Evolutionary conservation across 1,284 basidiomycete genomes (phyloP).

Genomic region (Stereum hirsutum): DNA sequence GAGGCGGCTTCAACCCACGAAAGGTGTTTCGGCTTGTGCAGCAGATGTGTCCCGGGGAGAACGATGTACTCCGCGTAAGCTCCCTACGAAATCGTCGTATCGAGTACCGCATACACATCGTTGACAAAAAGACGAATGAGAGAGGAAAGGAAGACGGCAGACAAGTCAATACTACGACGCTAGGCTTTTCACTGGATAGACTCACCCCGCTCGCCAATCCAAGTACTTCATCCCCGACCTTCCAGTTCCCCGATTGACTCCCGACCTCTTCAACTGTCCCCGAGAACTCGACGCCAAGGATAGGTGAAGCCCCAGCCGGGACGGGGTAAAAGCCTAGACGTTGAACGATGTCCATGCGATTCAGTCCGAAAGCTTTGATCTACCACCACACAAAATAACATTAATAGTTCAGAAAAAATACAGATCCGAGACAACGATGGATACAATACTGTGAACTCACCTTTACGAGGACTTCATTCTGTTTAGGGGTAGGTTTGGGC

Average conservation of each 20-base stretch:
- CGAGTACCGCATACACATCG: not conserved
- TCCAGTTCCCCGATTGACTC: conserved; percentile 45
- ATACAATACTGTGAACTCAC: too few species aligned
- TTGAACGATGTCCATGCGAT: conserved; percentile 83
- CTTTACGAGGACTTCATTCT: conserved; percentile 71
- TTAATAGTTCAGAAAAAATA: too few species aligned
- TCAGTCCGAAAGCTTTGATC: conserved; percentile 79
- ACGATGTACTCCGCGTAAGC: conserved; percentile 89
- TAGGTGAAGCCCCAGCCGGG: conserved; percentile 68
- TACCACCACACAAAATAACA: conserved; percentile 16
- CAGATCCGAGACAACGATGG: too few species aligned
- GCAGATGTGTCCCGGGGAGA: conserved; percentile 57
- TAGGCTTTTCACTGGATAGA: conserved; percentile 2
- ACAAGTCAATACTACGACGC: not conserved
- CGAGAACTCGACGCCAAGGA: conserved; percentile 91
- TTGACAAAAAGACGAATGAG: not conserved
- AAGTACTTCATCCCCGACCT: conserved; percentile 78
- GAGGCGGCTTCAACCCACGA: conserved; percentile 81
- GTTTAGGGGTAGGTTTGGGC: conserved; percentile 45
- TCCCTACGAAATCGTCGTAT: conserved; percentile 51
- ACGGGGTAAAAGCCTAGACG: conserved; percentile 72
- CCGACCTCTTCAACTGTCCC: conserved; percentile 62
- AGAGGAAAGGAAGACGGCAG: not conserved
- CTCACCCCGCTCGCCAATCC: conserved; percentile 68
- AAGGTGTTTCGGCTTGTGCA: conserved; percentile 70